Evolutionary conservation across 768 basidiomycete genomes (phyloP), one percentile per base, ranked within the genome.

Genomic region (Tricholoma terreum): DNA sequence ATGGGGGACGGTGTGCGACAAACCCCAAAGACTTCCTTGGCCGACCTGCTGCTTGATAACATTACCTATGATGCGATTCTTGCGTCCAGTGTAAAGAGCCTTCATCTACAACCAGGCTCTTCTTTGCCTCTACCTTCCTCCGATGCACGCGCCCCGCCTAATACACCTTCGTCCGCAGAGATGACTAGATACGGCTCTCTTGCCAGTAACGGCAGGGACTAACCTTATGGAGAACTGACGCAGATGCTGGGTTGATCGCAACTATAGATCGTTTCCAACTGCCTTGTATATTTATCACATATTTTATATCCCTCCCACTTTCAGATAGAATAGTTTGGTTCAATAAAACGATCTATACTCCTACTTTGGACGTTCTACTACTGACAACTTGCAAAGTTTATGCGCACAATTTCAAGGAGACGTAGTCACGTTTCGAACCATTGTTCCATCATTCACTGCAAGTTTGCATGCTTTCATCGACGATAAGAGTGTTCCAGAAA

Each of bases 31-130:
- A 58, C 57, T 4, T 67, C 65, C 8, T 51, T 65, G 15, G 43
- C 59, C 1, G 65, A 68, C 42, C 52, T 63, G 24, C 54, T 63
- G 12, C 56, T 68, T 24, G 50, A 66, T 52, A 60, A 62, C 36
- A 42, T 66, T 21, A 68, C 65, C 9, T 68, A 68, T 46, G 65
- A 66, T 55, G 61, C 58, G 4, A 66, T 68, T 36, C 58, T 68
- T 49, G 66, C 61, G 27, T 63, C 65, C 2, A 61, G 58, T 14
- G 42, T 60, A 24, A 66, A 62, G 52, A 54, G 52, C 21, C 57
- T 66, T 27, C 45, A 27, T 21, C 51, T 61, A 10, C 19, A 55
- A 7, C 12, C 34, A 49, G 8, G 12, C 36, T 15, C n/a, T 31
- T 52, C 8, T 19, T 56, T 8, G 34, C 52, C 8, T 35, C 45